Base-by-base conservation (phyloP, 148 eudicot species). In the Polygonum aviculare region DNA sequence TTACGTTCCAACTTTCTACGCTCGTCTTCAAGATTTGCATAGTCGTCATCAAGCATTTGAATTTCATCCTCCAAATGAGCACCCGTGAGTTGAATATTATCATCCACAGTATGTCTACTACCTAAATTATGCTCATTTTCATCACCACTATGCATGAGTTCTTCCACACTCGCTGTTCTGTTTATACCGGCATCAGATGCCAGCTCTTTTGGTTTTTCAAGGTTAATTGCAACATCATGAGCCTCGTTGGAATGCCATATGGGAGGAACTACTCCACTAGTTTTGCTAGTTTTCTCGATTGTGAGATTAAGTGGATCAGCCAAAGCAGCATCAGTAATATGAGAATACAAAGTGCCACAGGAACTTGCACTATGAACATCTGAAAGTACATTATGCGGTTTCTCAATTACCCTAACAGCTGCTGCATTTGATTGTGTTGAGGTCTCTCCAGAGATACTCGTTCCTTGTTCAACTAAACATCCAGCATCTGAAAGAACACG, bases 1-100 rank as follows among this genome's bases (percentile, higher is more conserved):
- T 95, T 92, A 71, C 97, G 90, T 79, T 92, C 96, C 57, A 85
- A 96, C 85, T 84, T 90, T 82, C 86, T 87, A 80, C 88, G 97
- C 85, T 95, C 94, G 78, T 82, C 89, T 74, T 81, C 96, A 35
- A 95, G 88, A 41, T 80, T 81, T 62, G 69, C 75, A 44, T 80
- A 84, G 74, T 92, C 99, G 76, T 86, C 86, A 65, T 73, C 88
- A 75, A 95, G 85, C 70, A 73, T 74, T 79, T 69, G 74, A 82
- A 93, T 80, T 82, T 92, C 94, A 75, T 88, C 97, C 81, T 90
- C 96, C 85, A 90, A 78, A 80, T 72, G 72, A 75, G 85, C 86
- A 79, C 85, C 83, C 40, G 80, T 69, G 48, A 84, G 73, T 49
- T 87, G 85, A 79, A 59, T n/a, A 44, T 76, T 86, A 38, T 79